Percentiles rank a stretch among this genome's conserved stretches.
phyloP scores from a whole-genome alignment of 192 early-diverging fungal genomes.

The Backusella sp. region DNA sequence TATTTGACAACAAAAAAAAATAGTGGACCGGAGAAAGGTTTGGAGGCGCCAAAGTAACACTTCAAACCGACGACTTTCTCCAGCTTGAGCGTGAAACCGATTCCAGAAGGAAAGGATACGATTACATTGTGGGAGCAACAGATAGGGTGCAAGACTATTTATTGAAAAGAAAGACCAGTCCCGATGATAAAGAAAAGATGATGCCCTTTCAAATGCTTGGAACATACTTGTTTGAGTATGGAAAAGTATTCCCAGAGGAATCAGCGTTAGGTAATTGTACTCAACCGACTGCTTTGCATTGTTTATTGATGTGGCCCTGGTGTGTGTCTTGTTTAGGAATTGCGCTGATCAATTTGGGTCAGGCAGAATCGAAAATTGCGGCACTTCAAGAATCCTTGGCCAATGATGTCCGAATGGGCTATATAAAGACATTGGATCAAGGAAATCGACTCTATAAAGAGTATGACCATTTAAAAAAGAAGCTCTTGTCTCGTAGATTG shows the following conservation, averaged over 20 bases:
- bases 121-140: constrained; percentile 58
- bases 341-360: constrained; percentile 51
- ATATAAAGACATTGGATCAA: constrained; percentile 38
- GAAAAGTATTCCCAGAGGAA: constrained; percentile 42
- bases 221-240: constrained; percentile 60
- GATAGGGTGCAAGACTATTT: constrained; percentile 41
- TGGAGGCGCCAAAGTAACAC: constrained; percentile 66
- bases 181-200: constrained; percentile 59
- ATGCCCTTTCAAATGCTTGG: constrained; percentile 66
- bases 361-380: constrained; percentile 47
- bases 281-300: neutral
- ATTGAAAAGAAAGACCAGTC: constrained; percentile 67
- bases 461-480: constrained; percentile 70
- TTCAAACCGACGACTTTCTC: constrained; percentile 83
- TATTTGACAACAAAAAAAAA: neutral
- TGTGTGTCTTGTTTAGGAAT: constrained; percentile 34
- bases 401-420: constrained; percentile 30
- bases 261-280: constrained; percentile 36
- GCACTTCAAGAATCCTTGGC: constrained; percentile 47
- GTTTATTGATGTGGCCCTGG: neutral
- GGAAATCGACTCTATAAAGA: constrained; percentile 50
- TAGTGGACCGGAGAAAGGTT: constrained; percentile 80
- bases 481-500: constrained; percentile 82
- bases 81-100: constrained; percentile 77
- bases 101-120: constrained; percentile 57